A percentile compares a stretch with the other conserved stretches of the same genome.
These are phyloP conservation scores for Metschnikowia borealis DNA, from an alignment of 805 yeast genomes.

Conservation along the genomic window DNA sequence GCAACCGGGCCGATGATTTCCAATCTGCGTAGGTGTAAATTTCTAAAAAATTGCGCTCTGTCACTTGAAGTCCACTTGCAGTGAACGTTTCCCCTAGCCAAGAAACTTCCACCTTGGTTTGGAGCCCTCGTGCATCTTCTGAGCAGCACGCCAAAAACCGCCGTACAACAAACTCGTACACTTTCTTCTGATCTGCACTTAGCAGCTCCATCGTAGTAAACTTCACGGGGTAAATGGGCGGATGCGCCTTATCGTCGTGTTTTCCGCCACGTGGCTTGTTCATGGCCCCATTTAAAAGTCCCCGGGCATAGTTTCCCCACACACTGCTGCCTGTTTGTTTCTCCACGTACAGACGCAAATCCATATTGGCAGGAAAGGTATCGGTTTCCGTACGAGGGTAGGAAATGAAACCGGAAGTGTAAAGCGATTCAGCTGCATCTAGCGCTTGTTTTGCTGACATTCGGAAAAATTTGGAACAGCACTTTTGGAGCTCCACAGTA, in stretches of 20 bases:
- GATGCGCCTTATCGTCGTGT: constrained; percentile 94
- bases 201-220: constrained; percentile 33
- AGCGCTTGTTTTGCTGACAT: constrained; percentile 78
- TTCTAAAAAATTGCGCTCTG: constrained; percentile 73
- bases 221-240: constrained; percentile 90
- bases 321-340: constrained; percentile 50
- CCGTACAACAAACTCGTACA: constrained; percentile 82
- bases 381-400: constrained; percentile 99
- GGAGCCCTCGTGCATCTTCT: constrained; percentile 78
- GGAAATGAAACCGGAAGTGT: constrained; percentile 81
- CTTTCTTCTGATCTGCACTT: constrained; percentile 52
- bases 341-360: constrained; percentile 56
- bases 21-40: constrained; percentile 77
- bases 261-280: constrained; percentile 73
- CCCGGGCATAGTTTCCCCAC: constrained; percentile 73
- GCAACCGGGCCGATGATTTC: constrained; percentile 64
- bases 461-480: constrained; percentile 70
- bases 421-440: constrained; percentile 75
- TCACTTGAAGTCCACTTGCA: constrained; percentile 70
- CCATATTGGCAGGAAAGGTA: constrained; percentile 72
- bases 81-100: constrained; percentile 80
- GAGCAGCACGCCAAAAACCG: constrained; percentile 91
- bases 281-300: constrained; percentile 32
- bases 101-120: constrained; percentile 54
- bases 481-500: constrained; percentile 88